A percentile compares a stretch with the other conserved stretches of the same genome.
Evolutionary conservation across 2,329 filamentous ascomycete genomes (phyloP).

Genomic region (Fusarium bactridioides): DNA sequence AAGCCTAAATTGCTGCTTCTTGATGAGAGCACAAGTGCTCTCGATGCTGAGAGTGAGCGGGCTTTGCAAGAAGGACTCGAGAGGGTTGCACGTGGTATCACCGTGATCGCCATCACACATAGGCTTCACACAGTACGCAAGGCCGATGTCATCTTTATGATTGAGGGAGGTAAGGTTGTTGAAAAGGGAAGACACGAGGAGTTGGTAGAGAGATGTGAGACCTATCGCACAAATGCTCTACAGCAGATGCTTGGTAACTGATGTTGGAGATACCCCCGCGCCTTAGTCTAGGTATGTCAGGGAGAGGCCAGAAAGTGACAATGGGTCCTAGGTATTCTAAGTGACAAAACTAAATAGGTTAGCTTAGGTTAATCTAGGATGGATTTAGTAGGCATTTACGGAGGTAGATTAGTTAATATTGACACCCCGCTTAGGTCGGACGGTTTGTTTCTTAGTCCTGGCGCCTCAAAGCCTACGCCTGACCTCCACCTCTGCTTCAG

Average conservation of each 20-base stretch:
- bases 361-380: neutral
- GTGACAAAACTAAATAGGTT: neutral
- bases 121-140: slow-evolving; percentile 64
- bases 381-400: neutral
- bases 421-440: neutral
- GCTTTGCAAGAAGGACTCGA: slow-evolving; percentile 73
- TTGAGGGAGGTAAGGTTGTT: slow-evolving; percentile 61
- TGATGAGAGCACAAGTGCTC: slow-evolving; percentile 81
- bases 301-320: neutral
- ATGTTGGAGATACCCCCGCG: neutral
- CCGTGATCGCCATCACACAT: slow-evolving; percentile 67
- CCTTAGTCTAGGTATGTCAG: too few species aligned
- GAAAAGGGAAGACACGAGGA: slow-evolving; percentile 63
- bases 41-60: slow-evolving; percentile 75
- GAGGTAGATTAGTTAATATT: neutral
- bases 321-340: neutral
- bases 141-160: slow-evolving; percentile 65
- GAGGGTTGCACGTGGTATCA: slow-evolving; percentile 60
- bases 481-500: slow-evolving; percentile 9
- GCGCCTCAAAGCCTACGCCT: slow-evolving; percentile 13
- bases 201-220: slow-evolving; percentile 60
- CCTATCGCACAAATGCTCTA: slow-evolving; percentile 60
- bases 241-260: slow-evolving; percentile 55
- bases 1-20: slow-evolving; percentile 77
- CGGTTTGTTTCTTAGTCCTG: neutral